Base-by-base conservation (phyloP, 1,139 yeast species). In the Nakaseomyces uthaithaninus region DNA sequence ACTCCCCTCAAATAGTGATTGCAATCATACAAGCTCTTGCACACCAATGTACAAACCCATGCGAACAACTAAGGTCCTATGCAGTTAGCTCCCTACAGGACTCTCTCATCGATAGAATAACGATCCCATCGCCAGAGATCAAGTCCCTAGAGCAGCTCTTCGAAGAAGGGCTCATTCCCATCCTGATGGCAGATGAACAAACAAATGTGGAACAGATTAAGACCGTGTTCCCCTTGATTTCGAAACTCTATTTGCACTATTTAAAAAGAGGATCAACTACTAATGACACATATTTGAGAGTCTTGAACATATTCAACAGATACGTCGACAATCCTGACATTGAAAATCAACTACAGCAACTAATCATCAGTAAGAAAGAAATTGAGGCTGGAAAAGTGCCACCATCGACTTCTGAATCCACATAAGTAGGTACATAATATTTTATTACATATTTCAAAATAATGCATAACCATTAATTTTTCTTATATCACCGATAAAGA, bases 21-120 rank as follows among this genome's bases (percentile, higher is more conserved):
- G 35, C 89, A 1, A 63, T 80, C 44, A 66, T 80, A 23, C 91
- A 84, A 55, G 91, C 93, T 0, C 68, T 87, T 44, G 86, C 93
- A 0, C 89, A 82, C 52, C 95, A 87, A 60, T 84, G 95, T 57
- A 74, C 83, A 58, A 87, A 86, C 53, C 94, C 94, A 8, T 84
- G 94, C 57, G 70, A 85, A 27, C 87, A 82, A 55, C 68, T 87
- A 10, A 68, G 95, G 36, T 63, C 72, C 0, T 74, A 68, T 58
- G 91, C 95, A 0, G 59, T 81, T 44, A 64, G 70, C 42, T 56
- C 72, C 14, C 64, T 87, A 52, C 77, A 76, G 51, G 55, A 64
- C 42, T 56, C 73, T 49, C 72, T 46, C 51, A 78, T 53, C 47
- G 51, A 47, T 23, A 45, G 70, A 0, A 52, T 67, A 42, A 56